Percentiles rank a stretch among this genome's conserved stretches.
These are phyloP conservation scores for Suillus americanus DNA, from an alignment of 768 basidiomycete species.

Conservation along the genomic window DNA sequence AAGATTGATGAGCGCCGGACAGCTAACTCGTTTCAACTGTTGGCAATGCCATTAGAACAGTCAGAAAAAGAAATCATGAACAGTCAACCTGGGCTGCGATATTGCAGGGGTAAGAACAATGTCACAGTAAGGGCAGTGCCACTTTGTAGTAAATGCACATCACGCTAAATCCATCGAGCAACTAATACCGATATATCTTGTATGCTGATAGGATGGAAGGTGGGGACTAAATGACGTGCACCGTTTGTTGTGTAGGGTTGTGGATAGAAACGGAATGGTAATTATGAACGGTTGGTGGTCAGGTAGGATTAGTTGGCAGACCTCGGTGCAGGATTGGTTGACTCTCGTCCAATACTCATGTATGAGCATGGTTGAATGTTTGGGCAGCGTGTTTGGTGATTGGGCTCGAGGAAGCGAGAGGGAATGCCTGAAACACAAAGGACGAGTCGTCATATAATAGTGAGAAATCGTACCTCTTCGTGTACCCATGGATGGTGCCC, in stretches of 20 bases:
- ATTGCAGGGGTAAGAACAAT: too few species aligned
- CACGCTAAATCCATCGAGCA: not conserved
- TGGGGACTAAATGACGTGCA: not conserved
- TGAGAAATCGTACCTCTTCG: not conserved
- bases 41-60: too few species aligned
- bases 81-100: too few species aligned
- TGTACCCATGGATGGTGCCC: not conserved
- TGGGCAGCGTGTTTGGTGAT: not conserved
- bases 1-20: not conserved
- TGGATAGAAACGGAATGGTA: not conserved
- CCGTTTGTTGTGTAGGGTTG: not conserved
- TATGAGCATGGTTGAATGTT: not conserved
- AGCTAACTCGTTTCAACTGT: not conserved
- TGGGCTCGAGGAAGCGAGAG: not conserved
- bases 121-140: too few species aligned
- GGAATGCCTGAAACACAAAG: not conserved
- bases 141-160: not conserved
- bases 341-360: not conserved
- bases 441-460: not conserved
- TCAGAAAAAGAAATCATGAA: too few species aligned
- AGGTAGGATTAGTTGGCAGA: not conserved
- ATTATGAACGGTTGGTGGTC: not conserved
- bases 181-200: too few species aligned
- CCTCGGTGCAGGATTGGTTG: too few species aligned
- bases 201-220: not conserved